Evolutionary conservation across 2,329 filamentous ascomycete genomes (phyloP).

Genomic region (Colletotrichum magnum): DNA sequence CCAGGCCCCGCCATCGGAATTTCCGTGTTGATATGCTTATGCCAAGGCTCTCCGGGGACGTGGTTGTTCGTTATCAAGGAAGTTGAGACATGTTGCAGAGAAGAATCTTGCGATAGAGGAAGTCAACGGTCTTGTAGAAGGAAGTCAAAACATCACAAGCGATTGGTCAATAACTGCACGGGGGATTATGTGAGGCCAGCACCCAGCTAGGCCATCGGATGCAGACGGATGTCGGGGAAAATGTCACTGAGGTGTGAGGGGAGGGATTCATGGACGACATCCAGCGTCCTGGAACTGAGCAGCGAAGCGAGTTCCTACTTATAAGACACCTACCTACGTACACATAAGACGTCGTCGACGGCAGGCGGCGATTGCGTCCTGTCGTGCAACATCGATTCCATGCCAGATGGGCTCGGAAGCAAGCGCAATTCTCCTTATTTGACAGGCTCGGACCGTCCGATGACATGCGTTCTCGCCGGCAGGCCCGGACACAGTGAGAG

Average conservation of each 20-base stretch:
- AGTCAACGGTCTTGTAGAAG: not conserved
- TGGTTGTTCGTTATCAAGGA: too few relatives aligned
- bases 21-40: too few relatives aligned
- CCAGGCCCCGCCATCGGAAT: not conserved
- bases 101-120: not conserved
- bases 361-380: not conserved
- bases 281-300: not conserved
- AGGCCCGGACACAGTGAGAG: not conserved
- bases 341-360: not conserved
- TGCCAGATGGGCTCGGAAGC: not conserved
- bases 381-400: not conserved
- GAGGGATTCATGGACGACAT: not conserved
- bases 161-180: not conserved
- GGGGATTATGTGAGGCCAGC: slow-evolving; percentile 7
- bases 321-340: too few relatives aligned
- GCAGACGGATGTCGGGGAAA: not conserved
- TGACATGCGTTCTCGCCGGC: not conserved
- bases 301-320: too few relatives aligned
- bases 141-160: slow-evolving; percentile 6
- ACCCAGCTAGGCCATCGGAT: too few relatives aligned
- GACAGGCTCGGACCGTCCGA: not conserved
- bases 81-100: not conserved
- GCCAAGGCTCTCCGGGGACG: too few relatives aligned
- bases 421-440: not conserved
- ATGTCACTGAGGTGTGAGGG: not conserved